Percentiles rank a stretch among this genome's conserved stretches.
phyloP scores from a whole-genome alignment of 768 basidiomycete genomes.

The Kwoniella dendrophila region DNA sequence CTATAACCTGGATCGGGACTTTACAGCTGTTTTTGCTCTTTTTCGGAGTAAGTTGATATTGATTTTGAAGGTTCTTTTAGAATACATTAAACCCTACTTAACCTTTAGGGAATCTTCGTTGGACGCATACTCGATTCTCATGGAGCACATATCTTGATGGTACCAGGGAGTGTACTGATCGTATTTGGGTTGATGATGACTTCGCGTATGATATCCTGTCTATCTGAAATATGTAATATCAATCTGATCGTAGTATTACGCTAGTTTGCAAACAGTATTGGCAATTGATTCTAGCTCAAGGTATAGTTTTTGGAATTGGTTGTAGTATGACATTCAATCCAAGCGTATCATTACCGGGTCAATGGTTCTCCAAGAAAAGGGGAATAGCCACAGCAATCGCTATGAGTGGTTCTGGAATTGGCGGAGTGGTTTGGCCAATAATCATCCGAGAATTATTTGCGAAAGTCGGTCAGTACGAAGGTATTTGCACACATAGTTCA shows the following conservation, averaged over 20 bases:
- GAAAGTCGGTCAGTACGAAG: not conserved
- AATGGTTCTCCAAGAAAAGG: slow-evolving; percentile 5
- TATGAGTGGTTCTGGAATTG: not conserved
- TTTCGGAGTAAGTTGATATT: not conserved
- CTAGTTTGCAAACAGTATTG: slow-evolving; percentile 16
- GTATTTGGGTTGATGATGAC: slow-evolving; percentile 3
- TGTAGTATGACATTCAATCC: slow-evolving; percentile 7
- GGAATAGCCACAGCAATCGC: slow-evolving; percentile 2
- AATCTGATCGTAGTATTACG: not conserved
- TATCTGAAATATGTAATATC: not conserved
- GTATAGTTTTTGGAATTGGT: slow-evolving; percentile 11
- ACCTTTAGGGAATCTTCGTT: slow-evolving; percentile 1
- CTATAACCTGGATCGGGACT: slow-evolving; percentile 15
- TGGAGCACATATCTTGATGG: slow-evolving; percentile 4
- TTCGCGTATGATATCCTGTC: slow-evolving; percentile 1
- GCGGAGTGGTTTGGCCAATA: slow-evolving; percentile 6
- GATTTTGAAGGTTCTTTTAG: not conserved
- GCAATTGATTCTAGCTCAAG: slow-evolving; percentile 18
- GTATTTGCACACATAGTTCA: not conserved
- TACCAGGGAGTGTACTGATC: slow-evolving; percentile 3
- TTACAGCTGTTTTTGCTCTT: slow-evolving; percentile 8
- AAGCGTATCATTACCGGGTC: not conserved
- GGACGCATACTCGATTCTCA: slow-evolving; percentile 7
- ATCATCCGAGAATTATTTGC: slow-evolving; percentile 1
- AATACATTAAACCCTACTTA: not conserved